phyloP scores from a whole-genome alignment of 1,284 basidiomycete genomes.

The Trametes hirsuta region DNA sequence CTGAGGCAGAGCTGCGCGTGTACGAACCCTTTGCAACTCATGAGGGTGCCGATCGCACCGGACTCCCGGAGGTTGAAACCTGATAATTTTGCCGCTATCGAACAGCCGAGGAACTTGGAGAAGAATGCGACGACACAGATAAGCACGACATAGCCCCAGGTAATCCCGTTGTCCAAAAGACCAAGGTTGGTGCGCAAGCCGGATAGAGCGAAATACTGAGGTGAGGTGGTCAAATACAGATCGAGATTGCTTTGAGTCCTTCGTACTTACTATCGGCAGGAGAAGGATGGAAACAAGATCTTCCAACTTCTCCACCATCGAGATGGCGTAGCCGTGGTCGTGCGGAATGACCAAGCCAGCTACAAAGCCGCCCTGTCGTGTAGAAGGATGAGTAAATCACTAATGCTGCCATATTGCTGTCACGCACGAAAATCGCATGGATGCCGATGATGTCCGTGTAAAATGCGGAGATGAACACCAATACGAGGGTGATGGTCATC shows the following conservation, averaged over 20 bases:
- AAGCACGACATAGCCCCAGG: conserved; percentile 88
- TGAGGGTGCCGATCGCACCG: conserved; percentile 85
- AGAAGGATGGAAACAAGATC: conserved; percentile 78
- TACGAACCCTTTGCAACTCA: conserved; percentile 90
- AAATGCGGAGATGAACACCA: conserved; percentile 82
- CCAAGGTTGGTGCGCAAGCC: conserved; percentile 87
- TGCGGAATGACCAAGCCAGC: conserved; percentile 90
- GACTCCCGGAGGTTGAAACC: conserved; percentile 83
- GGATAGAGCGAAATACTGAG: conserved; percentile 83
- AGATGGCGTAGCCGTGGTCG: conserved; percentile 83
- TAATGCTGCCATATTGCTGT: background rate
- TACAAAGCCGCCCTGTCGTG: conserved; percentile 72
- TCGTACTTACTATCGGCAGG: conserved; percentile 73
- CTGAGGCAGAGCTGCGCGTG: background rate
- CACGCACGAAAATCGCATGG: conserved; percentile 64
- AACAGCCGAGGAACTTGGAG: conserved; percentile 79
- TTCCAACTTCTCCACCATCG: conserved; percentile 77
- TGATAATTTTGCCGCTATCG: conserved; percentile 58
- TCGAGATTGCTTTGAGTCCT: background rate
- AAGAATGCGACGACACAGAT: conserved; percentile 83
- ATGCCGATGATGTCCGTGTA: conserved; percentile 89
- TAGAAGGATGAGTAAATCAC: background rate
- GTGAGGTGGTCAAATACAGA: background rate
- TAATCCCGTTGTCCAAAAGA: conserved; percentile 69
- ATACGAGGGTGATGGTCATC: conserved; percentile 79